These are phyloP conservation scores for Chaetomium sp. DNA, from an alignment of 2,329 filamentous ascomycete species.

Conservation along the genomic window DNA sequence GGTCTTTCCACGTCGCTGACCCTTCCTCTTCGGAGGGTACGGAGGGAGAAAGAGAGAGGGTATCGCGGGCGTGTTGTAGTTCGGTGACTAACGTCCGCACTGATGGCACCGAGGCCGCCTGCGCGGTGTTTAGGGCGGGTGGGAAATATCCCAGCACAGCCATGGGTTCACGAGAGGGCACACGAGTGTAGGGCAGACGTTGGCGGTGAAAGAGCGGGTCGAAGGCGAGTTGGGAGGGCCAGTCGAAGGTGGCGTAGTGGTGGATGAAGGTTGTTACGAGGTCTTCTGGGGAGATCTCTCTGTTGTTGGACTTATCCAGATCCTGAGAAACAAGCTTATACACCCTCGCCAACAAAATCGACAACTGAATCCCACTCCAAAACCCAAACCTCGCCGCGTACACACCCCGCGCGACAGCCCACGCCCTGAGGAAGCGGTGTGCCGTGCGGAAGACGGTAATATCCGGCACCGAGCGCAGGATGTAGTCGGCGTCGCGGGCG, in stretches of 20 bases:
- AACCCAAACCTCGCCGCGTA: slow-evolving; percentile 61
- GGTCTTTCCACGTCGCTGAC: slow-evolving; percentile 34
- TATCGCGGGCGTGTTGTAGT: slow-evolving; percentile 38
- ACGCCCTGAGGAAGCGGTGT: slow-evolving; percentile 54
- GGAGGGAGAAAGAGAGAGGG: slow-evolving; percentile 24
- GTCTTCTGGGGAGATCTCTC: slow-evolving; percentile 39
- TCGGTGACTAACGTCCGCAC: slow-evolving; percentile 46
- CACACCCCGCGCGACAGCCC: slow-evolving; percentile 55
- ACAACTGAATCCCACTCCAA: slow-evolving; percentile 58
- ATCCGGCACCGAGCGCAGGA: slow-evolving; percentile 54
- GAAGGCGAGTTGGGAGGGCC: slow-evolving; percentile 47
- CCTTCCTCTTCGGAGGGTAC: no score
- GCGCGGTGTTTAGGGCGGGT: slow-evolving; percentile 54
- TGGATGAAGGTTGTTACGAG: slow-evolving; percentile 55
- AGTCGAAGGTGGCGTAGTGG: slow-evolving; percentile 57
- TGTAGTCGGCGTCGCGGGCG: slow-evolving; percentile 54
- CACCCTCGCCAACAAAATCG: slow-evolving; percentile 53
- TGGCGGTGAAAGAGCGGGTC: slow-evolving; percentile 53
- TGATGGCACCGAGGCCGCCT: slow-evolving; percentile 47
- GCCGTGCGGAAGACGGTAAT: slow-evolving; percentile 51
- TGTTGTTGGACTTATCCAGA: slow-evolving; percentile 22
- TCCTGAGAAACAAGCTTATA: slow-evolving; percentile 46
- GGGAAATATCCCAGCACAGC: slow-evolving; percentile 57
- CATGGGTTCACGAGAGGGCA: slow-evolving; percentile 49
- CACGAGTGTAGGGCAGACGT: slow-evolving; percentile 46